These are phyloP conservation scores for Ogataea siamensis DNA, from an alignment of 805 yeast species.

Conservation along the genomic window DNA sequence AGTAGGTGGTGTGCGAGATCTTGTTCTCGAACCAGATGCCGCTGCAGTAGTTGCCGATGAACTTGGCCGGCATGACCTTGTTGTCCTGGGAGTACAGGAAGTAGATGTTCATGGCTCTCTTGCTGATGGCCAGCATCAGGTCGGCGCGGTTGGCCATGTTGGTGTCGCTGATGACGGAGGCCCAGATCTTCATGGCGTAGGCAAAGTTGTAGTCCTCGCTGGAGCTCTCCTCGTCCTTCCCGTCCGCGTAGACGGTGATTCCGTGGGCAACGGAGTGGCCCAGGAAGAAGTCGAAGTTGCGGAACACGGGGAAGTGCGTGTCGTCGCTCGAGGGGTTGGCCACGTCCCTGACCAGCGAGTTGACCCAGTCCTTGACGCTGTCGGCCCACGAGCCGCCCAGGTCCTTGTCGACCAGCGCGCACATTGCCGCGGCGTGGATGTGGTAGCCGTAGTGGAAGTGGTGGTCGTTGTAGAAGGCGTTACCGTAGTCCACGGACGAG, in stretches of 20 bases:
- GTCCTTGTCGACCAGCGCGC: constrained; percentile 51
- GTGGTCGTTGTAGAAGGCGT: constrained; percentile 70
- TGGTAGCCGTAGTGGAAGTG: constrained; percentile 78
- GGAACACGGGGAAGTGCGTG: constrained; percentile 53
- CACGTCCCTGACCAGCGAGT: constrained; percentile 58
- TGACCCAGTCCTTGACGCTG: constrained; percentile 53
- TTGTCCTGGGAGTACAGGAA: constrained; percentile 47
- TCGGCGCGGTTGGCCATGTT: constrained; percentile 53
- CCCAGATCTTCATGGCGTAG: constrained; percentile 70
- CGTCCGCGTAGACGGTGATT: constrained; percentile 52
- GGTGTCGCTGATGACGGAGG: constrained; percentile 47
- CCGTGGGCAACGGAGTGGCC: constrained; percentile 77
- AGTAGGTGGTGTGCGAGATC: constrained; percentile 64
- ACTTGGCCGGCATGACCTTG: constrained; percentile 44
- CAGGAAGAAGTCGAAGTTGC: constrained; percentile 62
- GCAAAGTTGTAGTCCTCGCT: constrained; percentile 66
- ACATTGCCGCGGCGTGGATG: constrained; percentile 65
- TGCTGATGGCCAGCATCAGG: constrained; percentile 54
- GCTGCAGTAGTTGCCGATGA: constrained; percentile 52
- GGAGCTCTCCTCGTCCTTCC: constrained; percentile 63
- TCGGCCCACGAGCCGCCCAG: constrained; percentile 50
- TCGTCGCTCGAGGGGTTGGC: constrained; percentile 56
- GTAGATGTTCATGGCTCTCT: constrained; percentile 50
- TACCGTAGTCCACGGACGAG: constrained; percentile 64
- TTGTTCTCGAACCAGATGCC: constrained; percentile 69